These are phyloP conservation scores for Funneliformis geosporum DNA, from an alignment of 192 early-diverging fungal genomes.

Conservation along the genomic window DNA sequence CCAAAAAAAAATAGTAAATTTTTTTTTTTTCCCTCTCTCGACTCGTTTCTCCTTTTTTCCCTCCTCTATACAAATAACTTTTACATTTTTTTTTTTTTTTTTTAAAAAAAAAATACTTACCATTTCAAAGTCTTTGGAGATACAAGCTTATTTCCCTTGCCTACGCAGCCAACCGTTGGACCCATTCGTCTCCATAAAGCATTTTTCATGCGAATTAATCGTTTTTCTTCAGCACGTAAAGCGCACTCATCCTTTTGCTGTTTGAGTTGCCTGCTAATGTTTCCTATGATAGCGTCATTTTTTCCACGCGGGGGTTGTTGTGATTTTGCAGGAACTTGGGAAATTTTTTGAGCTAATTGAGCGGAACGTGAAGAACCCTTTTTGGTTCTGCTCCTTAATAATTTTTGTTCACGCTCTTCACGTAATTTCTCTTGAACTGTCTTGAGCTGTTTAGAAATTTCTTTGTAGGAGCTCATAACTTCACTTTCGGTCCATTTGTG, in stretches of 20 bases:
- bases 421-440: neutral
- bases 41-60: too few species aligned
- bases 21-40: too few species aligned
- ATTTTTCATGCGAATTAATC: conserved; percentile 26
- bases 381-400: neutral
- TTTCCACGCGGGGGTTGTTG: neutral
- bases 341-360: neutral
- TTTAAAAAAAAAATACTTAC: neutral
- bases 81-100: too few species aligned
- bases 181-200: conserved; percentile 29
- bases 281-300: neutral
- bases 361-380: neutral
- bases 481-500: conserved; percentile 24
- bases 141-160: conserved; percentile 18
- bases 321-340: neutral
- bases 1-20: too few species aligned
- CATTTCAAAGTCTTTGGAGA: conserved; percentile 28
- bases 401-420: neutral
- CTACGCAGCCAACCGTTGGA: neutral
- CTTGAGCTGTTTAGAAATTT: conserved; percentile 1
- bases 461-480: conserved; percentile 17
- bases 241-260: neutral
- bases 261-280: conserved; percentile 6
- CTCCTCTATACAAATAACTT: too few species aligned
- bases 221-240: conserved; percentile 17